phyloP scores from a whole-genome alignment of 2,329 filamentous ascomycete genomes.

The Aspergillus ochraceus region DNA sequence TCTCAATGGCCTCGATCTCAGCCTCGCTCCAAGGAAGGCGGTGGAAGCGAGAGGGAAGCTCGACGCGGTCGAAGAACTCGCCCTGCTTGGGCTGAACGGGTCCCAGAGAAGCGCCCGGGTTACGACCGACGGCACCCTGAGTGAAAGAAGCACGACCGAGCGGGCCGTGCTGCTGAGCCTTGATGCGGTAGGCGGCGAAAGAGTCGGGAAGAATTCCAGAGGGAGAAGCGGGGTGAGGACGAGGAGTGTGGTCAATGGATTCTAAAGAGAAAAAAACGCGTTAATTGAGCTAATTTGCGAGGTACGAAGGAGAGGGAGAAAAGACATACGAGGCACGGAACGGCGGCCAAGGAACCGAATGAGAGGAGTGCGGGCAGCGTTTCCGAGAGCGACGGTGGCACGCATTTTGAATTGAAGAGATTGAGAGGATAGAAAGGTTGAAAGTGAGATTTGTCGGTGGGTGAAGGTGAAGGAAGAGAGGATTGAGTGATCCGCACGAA shows the following conservation, averaged over 20 bases:
- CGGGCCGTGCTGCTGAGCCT: slow-evolving; percentile 67
- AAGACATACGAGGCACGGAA: slow-evolving; percentile 43
- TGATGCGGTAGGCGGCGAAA: slow-evolving; percentile 62
- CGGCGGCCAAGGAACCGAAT: slow-evolving; percentile 54
- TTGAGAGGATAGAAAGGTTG: slow-evolving; percentile 5
- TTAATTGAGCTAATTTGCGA: neutral
- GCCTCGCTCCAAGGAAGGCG: slow-evolving; percentile 69
- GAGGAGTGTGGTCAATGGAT: slow-evolving; percentile 55
- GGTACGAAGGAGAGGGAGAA: neutral
- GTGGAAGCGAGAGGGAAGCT: slow-evolving; percentile 83
- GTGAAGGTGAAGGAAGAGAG: slow-evolving; percentile 9
- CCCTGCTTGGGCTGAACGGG: slow-evolving; percentile 69
- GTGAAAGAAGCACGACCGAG: slow-evolving; percentile 44
- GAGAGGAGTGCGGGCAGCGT: slow-evolving; percentile 45
- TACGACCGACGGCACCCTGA: slow-evolving; percentile 55
- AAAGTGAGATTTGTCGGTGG: slow-evolving; percentile 9
- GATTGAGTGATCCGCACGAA: slow-evolving; percentile 15
- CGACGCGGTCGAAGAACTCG: slow-evolving; percentile 81
- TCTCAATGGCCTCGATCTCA: slow-evolving; percentile 96
- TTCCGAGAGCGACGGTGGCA: slow-evolving; percentile 42
- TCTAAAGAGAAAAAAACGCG: slow-evolving; percentile 28
- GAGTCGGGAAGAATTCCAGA: slow-evolving; percentile 58
- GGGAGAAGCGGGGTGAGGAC: slow-evolving; percentile 60
- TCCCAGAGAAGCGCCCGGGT: slow-evolving; percentile 69
- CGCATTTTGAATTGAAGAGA: slow-evolving; percentile 37